These are phyloP conservation scores for Aureobasidium subglaciale DNA, from an alignment of 2,329 filamentous ascomycete species.

Conservation along the genomic window DNA sequence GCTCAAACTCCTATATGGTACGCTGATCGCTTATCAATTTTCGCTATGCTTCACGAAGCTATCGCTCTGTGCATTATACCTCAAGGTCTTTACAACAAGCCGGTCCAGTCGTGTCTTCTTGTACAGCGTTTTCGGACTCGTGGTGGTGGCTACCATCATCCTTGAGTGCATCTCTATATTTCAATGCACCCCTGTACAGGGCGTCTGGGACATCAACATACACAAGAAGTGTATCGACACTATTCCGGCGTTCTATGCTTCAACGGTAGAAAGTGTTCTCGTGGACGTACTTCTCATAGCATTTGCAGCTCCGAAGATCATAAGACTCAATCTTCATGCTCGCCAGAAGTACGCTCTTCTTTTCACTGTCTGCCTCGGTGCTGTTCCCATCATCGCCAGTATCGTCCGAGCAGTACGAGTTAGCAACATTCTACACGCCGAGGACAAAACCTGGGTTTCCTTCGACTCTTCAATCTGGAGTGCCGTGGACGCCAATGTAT, in stretches of 20 bases:
- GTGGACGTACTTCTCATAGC: slow-evolving; percentile 7
- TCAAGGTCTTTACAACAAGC: slow-evolving; percentile 9
- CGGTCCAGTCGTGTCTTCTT: background rate
- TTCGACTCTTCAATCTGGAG: slow-evolving; percentile 10
- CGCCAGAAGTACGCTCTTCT: slow-evolving; percentile 7
- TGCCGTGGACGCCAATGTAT: slow-evolving; percentile 6
- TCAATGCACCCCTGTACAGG: slow-evolving; percentile 2
- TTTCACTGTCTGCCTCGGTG: background rate
- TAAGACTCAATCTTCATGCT: background rate
- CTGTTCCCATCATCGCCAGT: slow-evolving; percentile 4
- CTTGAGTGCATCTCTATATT: slow-evolving; percentile 7
- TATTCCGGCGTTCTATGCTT: slow-evolving; percentile 10
- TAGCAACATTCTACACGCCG: background rate
- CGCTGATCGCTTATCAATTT: slow-evolving; percentile 3
- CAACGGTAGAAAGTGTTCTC: background rate
- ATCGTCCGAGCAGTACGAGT: slow-evolving; percentile 5
- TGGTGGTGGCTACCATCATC: background rate
- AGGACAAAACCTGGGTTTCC: slow-evolving; percentile 6
- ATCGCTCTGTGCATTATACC: slow-evolving; percentile 5
- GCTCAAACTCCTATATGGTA: background rate
- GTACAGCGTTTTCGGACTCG: background rate
- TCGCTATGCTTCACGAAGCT: slow-evolving; percentile 11
- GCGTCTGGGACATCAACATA: slow-evolving; percentile 2
- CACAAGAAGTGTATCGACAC: slow-evolving; percentile 3
- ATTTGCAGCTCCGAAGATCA: slow-evolving; percentile 8